Base-by-base conservation (phyloP, 2,329 filamentous ascomycete species). In the Chalaropsis thielavioides region DNA sequence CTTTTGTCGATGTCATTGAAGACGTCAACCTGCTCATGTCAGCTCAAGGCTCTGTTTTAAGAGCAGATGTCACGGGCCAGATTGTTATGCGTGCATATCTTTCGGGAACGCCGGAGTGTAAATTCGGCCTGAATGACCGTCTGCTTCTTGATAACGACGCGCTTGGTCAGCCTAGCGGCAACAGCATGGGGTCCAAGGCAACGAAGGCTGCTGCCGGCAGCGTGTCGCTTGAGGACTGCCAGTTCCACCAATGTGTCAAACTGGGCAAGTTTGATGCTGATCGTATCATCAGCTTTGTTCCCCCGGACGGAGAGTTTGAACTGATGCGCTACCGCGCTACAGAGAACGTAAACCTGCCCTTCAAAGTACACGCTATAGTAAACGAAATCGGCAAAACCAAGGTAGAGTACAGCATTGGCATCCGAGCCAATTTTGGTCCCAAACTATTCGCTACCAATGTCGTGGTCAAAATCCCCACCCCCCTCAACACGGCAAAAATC, bases 21-120 rank as follows among this genome's bases (percentile, higher is more conserved):
- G 94, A 99, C 73, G 92, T 99, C 72, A 99, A 99, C 76, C 83
- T 99, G 67, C 86, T 99, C 72, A 96, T 99, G 89, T 97, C 92
- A n/a, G 94, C 94, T 5, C 94, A 91, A 0, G 94, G 94, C 38
- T 92, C 92, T 24, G 91, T 99, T 35, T 83, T 99, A 13, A 89
- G 94, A 69, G 94, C 94, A 68, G 94, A 99, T 72, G 94, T 99
- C 63, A 96, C 90, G 62, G 94, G 94, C 62, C 92, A 97, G 74
- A 99, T 99, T 72, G 84, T 99, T 71, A 99, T 99, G 94, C 90
- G 94, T 71, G 94, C 94, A 67, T 99, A 99, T 73, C 86, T 99
- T 31, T 89, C 90, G 22, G 94, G 95, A 41, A 99, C 92, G 0
- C 94, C 94, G 8, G 94, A 99, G 76, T 99, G 94, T 83, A 99